Evolutionary conservation across 1,284 basidiomycete species (phyloP), one percentile per base, ranked within the genome.

Genomic region (Austroboletus rostrupii): DNA sequence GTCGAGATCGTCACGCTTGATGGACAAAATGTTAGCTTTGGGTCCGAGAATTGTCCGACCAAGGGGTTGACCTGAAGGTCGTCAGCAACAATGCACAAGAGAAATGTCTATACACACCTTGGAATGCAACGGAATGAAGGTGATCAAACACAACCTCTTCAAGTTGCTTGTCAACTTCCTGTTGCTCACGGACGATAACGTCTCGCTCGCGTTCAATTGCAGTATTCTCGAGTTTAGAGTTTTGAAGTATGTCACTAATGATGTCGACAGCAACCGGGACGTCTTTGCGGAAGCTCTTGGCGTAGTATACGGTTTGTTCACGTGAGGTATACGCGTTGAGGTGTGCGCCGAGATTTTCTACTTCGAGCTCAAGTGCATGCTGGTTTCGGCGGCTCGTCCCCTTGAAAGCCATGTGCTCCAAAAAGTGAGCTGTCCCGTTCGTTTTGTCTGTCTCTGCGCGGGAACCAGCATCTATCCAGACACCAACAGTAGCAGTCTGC

Each of bases 81-180:
- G 50, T 55, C 53, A 53, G 45, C 13, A 51, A 49, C 48, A 40
- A 46, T 36, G 31, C 33, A 45, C 48, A 48, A 38, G 53, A 51
- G 40, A 31, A 36, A 26, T 17, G 45, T 4, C 42, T 43, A 26
- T 40, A 72, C 77, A 55, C 65, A 90, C 91, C 83, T 73, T 94
- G 90, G 84, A 95, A 99, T 54, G 97, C 97, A 59, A 98, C 85
- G 47, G 95, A 79, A 73, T 99, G 96, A 56, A 99, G 75, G 70
- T 99, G 96, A 75, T 99, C 96, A 65, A 99, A 99, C 19, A 99
- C 93, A 62, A 99, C 96, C 73, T 99, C 96, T 76, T 98, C 94
- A 53, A 90, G 74, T 76, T 97, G 93, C 78, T 98, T 98, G 74
- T 98, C 94, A 41, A 99, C 97, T 76, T 99, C 97, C 77, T 98